Base-by-base conservation (phyloP, 2,329 filamentous ascomycete genomes). In the Scortechinia acanthostroma region DNA sequence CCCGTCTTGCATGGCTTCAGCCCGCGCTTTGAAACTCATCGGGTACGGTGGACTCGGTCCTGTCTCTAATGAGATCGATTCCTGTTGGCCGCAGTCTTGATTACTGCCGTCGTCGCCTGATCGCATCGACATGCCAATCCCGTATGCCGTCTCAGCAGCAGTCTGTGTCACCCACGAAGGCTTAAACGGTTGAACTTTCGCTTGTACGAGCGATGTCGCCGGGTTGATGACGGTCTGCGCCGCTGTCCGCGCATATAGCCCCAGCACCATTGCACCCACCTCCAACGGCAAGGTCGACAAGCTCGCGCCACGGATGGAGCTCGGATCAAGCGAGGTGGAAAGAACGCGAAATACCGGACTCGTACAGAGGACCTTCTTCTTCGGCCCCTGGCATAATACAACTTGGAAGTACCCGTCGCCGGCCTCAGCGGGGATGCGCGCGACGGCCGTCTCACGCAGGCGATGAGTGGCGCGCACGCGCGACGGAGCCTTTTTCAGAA, bases 331-430 rank as follows among this genome's bases (percentile, higher is more conserved):
- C 0, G 80, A 83, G 0, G 78, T 77, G 49, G 82, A 86, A 2
- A 83, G 73, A n/a, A 88, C 66, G 15, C 83, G 72, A 51, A 88
- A 87, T 0, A 84, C 73, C 0, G 83, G 83, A 49, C 80, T 85
- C 0, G 74, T 71, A 48, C 82, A 86, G 0, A 87, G 68, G 0
- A 75, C 66, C 52, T 76, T 81, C 51, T 74, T 76, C 56, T 71
- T 74, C 45, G 58, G 57, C 0, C 69, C 75, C 1, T 67, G 60
- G 49, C 80, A 86, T 5, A 88, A 64, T 0, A 86, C 74, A 3
- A 88, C 63, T 10, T 83, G 77, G 46, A 86, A 81, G 54, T 88
- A 88, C 0, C 83, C 83, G 56, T 88, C 83, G 0, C 68, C 67
- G 0, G 77, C 77, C 0, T 74, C 68, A 0, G 76, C 76, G 0